Conservation (phyloP, 148 eudicot genomes). For the Rhododendron molle region DNA sequence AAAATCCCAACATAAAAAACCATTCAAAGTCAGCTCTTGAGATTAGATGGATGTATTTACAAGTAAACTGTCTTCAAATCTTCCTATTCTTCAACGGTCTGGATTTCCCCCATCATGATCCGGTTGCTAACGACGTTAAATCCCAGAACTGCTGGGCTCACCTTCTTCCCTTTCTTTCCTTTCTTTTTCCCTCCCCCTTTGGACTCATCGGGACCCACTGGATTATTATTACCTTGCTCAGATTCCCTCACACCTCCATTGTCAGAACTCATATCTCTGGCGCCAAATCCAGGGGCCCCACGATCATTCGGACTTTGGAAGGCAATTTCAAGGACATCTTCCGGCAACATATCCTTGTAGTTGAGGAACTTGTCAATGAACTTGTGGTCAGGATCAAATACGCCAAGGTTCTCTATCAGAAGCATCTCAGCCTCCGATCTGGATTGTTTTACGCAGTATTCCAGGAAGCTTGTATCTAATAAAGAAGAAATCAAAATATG, state of each 20-base stretch:
- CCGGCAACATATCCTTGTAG: constrained; percentile 79
- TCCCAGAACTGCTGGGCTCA: constrained; percentile 70
- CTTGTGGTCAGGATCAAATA: constrained; percentile 67
- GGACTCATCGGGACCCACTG: constrained; percentile 36
- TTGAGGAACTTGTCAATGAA: constrained; percentile 88
- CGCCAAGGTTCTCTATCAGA: constrained; percentile 71
- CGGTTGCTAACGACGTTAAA: constrained; percentile 96
- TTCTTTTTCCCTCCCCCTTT: constrained; percentile 84
- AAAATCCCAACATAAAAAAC: constrained; percentile 16
- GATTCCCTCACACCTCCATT: constrained; percentile 21
- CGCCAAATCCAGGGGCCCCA: constrained; percentile 30
- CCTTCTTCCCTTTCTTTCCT: constrained; percentile 95
- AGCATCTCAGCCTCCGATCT: constrained; percentile 87
- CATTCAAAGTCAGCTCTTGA: constrained; percentile 35
- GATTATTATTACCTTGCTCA: constrained; percentile 19
- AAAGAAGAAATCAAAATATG: not conserved
- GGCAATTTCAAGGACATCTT: constrained; percentile 76
- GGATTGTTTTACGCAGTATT: constrained; percentile 79
- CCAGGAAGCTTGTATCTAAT: constrained; percentile 87
- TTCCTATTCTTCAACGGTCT: constrained; percentile 68
- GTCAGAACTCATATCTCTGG: constrained; percentile 52
- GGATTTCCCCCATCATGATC: constrained; percentile 99
- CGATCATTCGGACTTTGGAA: constrained; percentile 67
- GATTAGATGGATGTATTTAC: constrained; percentile 41
- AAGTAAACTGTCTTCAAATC: constrained; percentile 10